Conservation (phyloP, 768 basidiomycete species). For the Lenzites betulinus region DNA sequence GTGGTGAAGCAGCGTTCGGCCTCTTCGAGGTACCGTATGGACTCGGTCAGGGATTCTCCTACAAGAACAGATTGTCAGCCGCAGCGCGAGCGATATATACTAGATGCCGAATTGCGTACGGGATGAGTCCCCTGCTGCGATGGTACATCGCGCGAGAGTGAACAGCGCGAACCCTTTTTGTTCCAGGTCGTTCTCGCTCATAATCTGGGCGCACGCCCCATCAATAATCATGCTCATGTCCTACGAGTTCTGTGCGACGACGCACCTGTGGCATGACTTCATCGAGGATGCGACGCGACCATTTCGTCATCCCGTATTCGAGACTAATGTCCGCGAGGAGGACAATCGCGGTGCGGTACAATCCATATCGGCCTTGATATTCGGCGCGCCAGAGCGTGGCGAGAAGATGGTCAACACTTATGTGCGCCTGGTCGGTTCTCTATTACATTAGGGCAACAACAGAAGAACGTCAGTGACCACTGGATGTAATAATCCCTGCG, state of each 20-base stretch:
- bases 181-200: conserved; percentile 72
- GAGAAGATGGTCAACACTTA: conserved; percentile 65
- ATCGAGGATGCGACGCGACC: conserved; percentile 64
- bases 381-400: conserved; percentile 80
- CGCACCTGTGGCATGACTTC: conserved; percentile 82
- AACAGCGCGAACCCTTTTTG: conserved; percentile 76
- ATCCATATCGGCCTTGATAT: conserved; percentile 65
- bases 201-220: conserved; percentile 48
- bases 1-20: conserved; percentile 58
- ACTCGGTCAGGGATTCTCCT: conserved; percentile 30
- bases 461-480: not conserved
- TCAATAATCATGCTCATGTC: not conserved
- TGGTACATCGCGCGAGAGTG: conserved; percentile 72
- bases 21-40: conserved; percentile 41
- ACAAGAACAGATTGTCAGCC: not conserved
- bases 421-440: conserved; percentile 65
- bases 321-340: conserved; percentile 78
- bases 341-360: conserved; percentile 70
- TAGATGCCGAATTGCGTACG: conserved; percentile 37
- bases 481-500: too few species aligned
- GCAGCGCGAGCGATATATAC: not conserved
- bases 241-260: not conserved
- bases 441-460: conserved; percentile 30
- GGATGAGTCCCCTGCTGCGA: conserved; percentile 53
- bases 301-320: conserved; percentile 74